A percentile compares a stretch with the other conserved stretches of the same genome.
Conservation (phyloP, 2,329 filamentous ascomycete species). For the Sphaerostilbella broomeana region DNA sequence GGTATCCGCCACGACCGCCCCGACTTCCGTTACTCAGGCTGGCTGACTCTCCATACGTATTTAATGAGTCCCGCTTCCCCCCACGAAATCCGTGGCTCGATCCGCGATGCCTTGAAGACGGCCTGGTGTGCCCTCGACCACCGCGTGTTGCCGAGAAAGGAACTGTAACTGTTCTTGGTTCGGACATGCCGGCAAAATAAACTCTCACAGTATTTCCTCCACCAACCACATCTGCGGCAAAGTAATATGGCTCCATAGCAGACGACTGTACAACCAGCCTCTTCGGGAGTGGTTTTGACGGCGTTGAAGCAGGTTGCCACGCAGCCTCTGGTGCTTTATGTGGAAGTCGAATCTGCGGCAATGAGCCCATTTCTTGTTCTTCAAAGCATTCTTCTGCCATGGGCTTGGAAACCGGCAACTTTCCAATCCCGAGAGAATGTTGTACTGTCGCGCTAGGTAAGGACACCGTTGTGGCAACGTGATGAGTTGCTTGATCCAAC, state of each 20-base stretch:
- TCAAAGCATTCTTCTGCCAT: slow-evolving; percentile 77
- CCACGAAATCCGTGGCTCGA: slow-evolving; percentile 25
- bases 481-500: slow-evolving; percentile 48
- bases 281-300: slow-evolving; percentile 48
- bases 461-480: slow-evolving; percentile 61
- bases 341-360: slow-evolving; percentile 66
- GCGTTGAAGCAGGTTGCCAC: slow-evolving; percentile 53
- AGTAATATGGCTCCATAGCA: slow-evolving; percentile 30
- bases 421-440: slow-evolving; percentile 31
- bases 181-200: slow-evolving; percentile 36
- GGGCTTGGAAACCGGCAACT: slow-evolving; percentile 52
- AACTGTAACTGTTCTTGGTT: slow-evolving; percentile 32
- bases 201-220: slow-evolving; percentile 34
- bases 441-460: slow-evolving; percentile 38
- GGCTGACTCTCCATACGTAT: slow-evolving; percentile 20
- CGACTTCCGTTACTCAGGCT: slow-evolving; percentile 19
- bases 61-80: slow-evolving; percentile 29
- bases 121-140: slow-evolving; percentile 22
- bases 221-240: slow-evolving; percentile 26
- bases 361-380: slow-evolving; percentile 71
- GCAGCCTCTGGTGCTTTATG: slow-evolving; percentile 53
- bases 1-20: slow-evolving; percentile 34
- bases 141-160: slow-evolving; percentile 29
- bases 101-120: slow-evolving; percentile 26
- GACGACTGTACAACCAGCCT: slow-evolving; percentile 39